Evolutionary conservation across 148 eudicot genomes (phyloP).

Genomic region (Nepenthes gracilis): DNA sequence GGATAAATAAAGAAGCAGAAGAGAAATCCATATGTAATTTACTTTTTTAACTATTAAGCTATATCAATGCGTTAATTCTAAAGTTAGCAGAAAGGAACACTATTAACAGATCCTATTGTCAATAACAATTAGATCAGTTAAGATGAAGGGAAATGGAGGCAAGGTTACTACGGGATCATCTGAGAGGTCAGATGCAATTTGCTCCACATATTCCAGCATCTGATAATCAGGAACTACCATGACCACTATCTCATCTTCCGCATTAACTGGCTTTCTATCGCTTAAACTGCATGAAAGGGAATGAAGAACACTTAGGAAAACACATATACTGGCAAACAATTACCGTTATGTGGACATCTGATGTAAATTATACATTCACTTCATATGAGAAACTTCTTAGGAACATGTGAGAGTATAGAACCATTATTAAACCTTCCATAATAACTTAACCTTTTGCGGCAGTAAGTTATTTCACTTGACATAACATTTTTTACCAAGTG

Average conservation of each 20-base stretch:
- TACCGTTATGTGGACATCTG: not conserved
- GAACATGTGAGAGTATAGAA: too few species aligned
- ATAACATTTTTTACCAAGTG: too few species aligned
- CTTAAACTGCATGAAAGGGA: constrained; percentile 50
- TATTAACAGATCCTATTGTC: too few species aligned
- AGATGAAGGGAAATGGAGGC: not conserved
- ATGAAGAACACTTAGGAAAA: constrained; percentile 4
- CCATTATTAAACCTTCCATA: too few species aligned
- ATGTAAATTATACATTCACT: not conserved
- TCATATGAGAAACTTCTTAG: not conserved
- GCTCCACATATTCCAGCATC: constrained; percentile 80
- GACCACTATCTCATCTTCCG: constrained; percentile 82
- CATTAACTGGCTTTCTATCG: constrained; percentile 86
- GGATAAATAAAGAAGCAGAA: too few species aligned
- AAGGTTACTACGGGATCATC: constrained; percentile 70
- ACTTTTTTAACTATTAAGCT: too few species aligned
- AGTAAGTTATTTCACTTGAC: too few species aligned
- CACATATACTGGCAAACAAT: not conserved
- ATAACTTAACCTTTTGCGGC: too few species aligned
- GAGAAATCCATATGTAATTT: too few species aligned
- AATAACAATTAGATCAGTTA: too few species aligned
- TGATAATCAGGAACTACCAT: constrained; percentile 99
- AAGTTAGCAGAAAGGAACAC: too few species aligned
- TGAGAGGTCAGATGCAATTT: constrained; percentile 67
- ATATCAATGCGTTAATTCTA: too few species aligned